These are phyloP conservation scores for Vigna hirtella DNA, from an alignment of 306 rosid species.

Conservation along the genomic window DNA sequence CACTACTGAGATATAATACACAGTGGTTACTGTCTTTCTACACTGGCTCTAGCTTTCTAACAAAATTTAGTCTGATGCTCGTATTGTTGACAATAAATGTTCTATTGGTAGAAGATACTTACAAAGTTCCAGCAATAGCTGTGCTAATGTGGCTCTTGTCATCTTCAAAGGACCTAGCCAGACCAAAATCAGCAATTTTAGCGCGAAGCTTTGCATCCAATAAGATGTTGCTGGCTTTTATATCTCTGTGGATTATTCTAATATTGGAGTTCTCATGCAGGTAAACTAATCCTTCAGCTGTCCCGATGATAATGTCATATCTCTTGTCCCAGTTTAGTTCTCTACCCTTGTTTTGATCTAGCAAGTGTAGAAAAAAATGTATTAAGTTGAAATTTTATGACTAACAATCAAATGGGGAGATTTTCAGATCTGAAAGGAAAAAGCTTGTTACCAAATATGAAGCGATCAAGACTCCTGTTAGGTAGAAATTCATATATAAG, in stretches of 20 bases:
- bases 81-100: slow-evolving; percentile 8
- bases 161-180: slow-evolving; percentile 79
- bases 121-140: slow-evolving; percentile 89
- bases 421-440: not conserved
- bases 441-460: slow-evolving; percentile 64
- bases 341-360: slow-evolving; percentile 61
- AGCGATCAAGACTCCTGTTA: slow-evolving; percentile 76
- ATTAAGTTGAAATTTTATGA: not conserved
- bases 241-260: slow-evolving; percentile 81
- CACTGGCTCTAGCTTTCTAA: not conserved
- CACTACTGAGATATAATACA: not conserved
- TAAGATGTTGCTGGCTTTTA: slow-evolving; percentile 80
- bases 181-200: slow-evolving; percentile 86
- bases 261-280: slow-evolving; percentile 70
- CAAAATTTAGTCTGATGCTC: not conserved
- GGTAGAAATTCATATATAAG: slow-evolving; percentile 75
- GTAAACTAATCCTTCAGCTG: slow-evolving; percentile 82
- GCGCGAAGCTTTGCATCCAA: slow-evolving; percentile 70
- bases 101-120: slow-evolving; percentile 24
- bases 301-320: slow-evolving; percentile 59
- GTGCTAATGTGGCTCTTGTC: slow-evolving; percentile 86
- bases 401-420: not conserved
- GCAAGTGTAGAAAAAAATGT: slow-evolving; percentile 11
- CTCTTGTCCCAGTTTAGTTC: slow-evolving; percentile 76
- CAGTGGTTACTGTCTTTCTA: not conserved